phyloP scores from a whole-genome alignment of 352 stramenopile genomes.

The Pythium brassicae region DNA sequence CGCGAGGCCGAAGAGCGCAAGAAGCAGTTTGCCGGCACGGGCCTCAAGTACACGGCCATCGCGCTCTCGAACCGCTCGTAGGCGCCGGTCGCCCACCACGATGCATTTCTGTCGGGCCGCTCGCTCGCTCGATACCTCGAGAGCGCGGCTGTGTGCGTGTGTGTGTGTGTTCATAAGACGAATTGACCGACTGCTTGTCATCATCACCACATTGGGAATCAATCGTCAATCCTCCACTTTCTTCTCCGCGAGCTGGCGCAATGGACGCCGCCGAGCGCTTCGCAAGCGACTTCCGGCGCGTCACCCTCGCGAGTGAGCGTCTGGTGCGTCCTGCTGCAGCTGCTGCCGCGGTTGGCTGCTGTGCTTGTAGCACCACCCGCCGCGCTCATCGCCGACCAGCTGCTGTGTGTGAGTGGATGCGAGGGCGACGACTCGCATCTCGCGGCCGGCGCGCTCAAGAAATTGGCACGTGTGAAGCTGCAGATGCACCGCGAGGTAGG shows the following conservation, averaged over 20 bases:
- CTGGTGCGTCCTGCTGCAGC: conserved; percentile 19
- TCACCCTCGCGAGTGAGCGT: conserved; percentile 31
- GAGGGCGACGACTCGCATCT: conserved; percentile 16
- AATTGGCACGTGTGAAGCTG: conserved; percentile 42
- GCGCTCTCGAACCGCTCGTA: conserved; percentile 64
- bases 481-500: conserved; percentile 41
- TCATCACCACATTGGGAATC: background rate
- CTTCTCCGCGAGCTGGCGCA: background rate
- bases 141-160: background rate
- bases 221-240: background rate
- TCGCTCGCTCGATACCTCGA: too few relatives aligned
- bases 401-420: conserved; percentile 45
- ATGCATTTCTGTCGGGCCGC: too few relatives aligned
- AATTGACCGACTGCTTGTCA: background rate
- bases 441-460: conserved; percentile 33
- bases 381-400: conserved; percentile 14
- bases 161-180: background rate
- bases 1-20: conserved; percentile 73
- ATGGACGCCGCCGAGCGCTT: conserved; percentile 4
- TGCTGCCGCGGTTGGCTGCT: conserved; percentile 3
- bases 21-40: conserved; percentile 61
- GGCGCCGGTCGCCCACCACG: too few relatives aligned
- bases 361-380: background rate
- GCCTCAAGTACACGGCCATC: conserved; percentile 82
- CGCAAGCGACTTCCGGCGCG: conserved; percentile 14